phyloP scores from a whole-genome alignment of 2,329 filamentous ascomycete species.

The Trichophyton schoenleinii region DNA sequence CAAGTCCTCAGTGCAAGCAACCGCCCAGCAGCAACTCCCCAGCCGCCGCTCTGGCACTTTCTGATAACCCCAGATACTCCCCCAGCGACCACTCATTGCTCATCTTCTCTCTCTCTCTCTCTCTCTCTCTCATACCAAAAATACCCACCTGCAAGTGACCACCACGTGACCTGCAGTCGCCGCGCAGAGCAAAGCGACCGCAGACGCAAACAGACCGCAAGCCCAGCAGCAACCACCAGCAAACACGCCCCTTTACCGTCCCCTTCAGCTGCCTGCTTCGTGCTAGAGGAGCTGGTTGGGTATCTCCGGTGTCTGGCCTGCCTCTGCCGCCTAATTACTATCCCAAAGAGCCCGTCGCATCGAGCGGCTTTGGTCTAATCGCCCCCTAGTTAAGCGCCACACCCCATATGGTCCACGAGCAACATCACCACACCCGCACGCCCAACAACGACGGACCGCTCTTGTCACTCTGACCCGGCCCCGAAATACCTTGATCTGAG shows the following conservation, averaged over 20 bases:
- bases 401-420: not conserved
- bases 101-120: too few species aligned
- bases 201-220: not conserved
- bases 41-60: too few species aligned
- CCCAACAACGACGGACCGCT: not conserved
- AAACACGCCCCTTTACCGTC: not conserved
- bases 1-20: too few species aligned
- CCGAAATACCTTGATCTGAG: not conserved
- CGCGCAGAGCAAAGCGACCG: not conserved
- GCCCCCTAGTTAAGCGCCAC: not conserved
- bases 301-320: not conserved
- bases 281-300: not conserved
- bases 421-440: not conserved
- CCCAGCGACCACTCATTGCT: too few species aligned
- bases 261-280: not conserved
- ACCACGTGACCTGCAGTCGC: not conserved
- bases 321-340: not conserved
- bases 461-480: not conserved
- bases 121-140: too few species aligned
- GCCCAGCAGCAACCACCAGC: not conserved
- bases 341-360: not conserved
- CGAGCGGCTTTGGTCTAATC: not conserved
- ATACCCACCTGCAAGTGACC: not conserved
- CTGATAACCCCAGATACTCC: too few species aligned
- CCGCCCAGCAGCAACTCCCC: too few species aligned